phyloP scores from a whole-genome alignment of 768 basidiomycete genomes.

The Collybia mongolica region DNA sequence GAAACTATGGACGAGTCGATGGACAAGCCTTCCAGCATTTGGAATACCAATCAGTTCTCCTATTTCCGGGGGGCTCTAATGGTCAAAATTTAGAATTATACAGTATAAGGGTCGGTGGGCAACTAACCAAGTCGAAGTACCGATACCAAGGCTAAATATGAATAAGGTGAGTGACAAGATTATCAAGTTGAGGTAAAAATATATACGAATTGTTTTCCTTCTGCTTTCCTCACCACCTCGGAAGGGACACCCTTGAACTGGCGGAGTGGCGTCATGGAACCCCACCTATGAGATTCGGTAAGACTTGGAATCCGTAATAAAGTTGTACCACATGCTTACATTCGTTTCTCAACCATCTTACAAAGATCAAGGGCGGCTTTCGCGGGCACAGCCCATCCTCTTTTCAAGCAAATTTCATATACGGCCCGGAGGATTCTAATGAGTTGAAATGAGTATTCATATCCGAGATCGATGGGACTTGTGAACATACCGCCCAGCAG shows the following conservation, averaged over 20 bases:
- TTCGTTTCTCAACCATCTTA: slow-evolving; percentile 91
- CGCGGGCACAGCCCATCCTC: slow-evolving; percentile 96
- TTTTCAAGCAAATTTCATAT: slow-evolving; percentile 96
- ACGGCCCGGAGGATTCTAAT: slow-evolving; percentile 88
- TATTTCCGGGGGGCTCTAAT: slow-evolving; percentile 78
- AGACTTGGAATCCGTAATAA: too few species aligned
- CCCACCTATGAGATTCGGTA: slow-evolving; percentile 63
- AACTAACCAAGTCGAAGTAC: slow-evolving; percentile 81
- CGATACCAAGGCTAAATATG: slow-evolving; percentile 49
- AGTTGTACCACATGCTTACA: slow-evolving; percentile 42
- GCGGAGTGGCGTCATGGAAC: slow-evolving; percentile 94
- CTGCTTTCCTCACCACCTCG: slow-evolving; percentile 86
- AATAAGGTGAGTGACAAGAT: background rate
- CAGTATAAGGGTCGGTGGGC: background rate
- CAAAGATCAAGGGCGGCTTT: slow-evolving; percentile 89
- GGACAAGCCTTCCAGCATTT: slow-evolving; percentile 89
- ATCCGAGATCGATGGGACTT: background rate
- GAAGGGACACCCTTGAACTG: slow-evolving; percentile 92
- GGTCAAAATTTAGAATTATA: slow-evolving; percentile 3
- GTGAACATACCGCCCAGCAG: slow-evolving; percentile 75
- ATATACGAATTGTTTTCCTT: slow-evolving; percentile 95
- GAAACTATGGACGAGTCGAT: slow-evolving; percentile 93
- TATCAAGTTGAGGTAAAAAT: background rate
- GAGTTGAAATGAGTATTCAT: background rate
- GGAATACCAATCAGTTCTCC: slow-evolving; percentile 94